Conservation (phyloP, 1,139 yeast genomes). For the Saccharomyces hybrid region DNA sequence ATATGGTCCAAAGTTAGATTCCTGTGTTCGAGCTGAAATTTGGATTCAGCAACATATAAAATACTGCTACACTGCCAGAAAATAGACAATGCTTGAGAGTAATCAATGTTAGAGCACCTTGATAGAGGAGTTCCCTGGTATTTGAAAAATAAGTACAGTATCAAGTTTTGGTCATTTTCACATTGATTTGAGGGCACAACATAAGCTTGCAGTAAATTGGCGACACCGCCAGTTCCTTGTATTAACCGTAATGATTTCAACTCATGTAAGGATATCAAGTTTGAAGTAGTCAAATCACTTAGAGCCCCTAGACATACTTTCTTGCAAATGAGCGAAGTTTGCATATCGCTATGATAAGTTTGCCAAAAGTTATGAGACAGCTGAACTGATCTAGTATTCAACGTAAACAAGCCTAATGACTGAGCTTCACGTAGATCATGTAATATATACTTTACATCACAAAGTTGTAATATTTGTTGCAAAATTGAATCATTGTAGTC, state of each 20-base stretch:
- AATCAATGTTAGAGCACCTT: slow-evolving; percentile 19
- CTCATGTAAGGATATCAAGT: slow-evolving; percentile 19
- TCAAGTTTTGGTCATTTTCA: background rate
- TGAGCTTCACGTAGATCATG: slow-evolving; percentile 8
- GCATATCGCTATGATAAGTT: background rate
- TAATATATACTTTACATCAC: slow-evolving; percentile 15
- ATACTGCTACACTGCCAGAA: slow-evolving; percentile 42
- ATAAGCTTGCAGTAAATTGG: slow-evolving; percentile 1
- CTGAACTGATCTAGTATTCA: slow-evolving; percentile 11
- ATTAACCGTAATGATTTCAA: slow-evolving; percentile 4
- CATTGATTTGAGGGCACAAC: slow-evolving; percentile 7
- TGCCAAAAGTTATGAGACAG: slow-evolving; percentile 20
- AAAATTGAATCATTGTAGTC: slow-evolving; percentile 26
- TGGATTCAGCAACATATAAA: slow-evolving; percentile 42
- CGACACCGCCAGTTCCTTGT: background rate
- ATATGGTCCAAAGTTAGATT: slow-evolving; percentile 56
- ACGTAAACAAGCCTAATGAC: slow-evolving; percentile 22
- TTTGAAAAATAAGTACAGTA: background rate
- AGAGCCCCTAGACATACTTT: slow-evolving; percentile 15
- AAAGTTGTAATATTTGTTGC: slow-evolving; percentile 22
- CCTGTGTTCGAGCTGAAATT: slow-evolving; percentile 50
- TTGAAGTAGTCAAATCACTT: slow-evolving; percentile 16
- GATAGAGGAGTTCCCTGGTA: slow-evolving; percentile 1
- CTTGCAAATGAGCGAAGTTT: slow-evolving; percentile 15
- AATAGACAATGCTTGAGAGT: slow-evolving; percentile 35